Evolutionary conservation across 345 rosid species (phyloP).

Genomic region (Iberis pinnata): DNA sequence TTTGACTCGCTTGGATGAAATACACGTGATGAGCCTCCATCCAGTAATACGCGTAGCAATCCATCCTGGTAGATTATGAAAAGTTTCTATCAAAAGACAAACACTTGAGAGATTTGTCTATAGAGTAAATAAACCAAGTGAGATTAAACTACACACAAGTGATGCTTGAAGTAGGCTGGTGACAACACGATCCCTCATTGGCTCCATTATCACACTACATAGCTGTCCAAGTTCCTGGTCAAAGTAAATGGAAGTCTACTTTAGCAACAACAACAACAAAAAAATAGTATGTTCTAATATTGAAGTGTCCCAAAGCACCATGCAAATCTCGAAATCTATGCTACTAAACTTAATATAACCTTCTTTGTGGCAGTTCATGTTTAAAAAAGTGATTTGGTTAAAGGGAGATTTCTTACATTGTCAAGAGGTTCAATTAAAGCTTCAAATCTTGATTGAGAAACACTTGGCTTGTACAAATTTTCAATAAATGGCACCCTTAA

Average conservation of each 20-base stretch:
- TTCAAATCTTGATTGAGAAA: conserved; percentile 74
- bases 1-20: conserved; percentile 66
- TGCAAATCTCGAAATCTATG: too few relatives aligned
- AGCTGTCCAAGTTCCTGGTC: conserved; percentile 79
- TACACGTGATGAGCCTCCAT: conserved; percentile 75
- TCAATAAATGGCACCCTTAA: conserved; percentile 80
- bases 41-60: conserved; percentile 71
- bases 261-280: conserved; percentile 20
- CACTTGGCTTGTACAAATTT: conserved; percentile 69
- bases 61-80: conserved; percentile 57
- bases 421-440: conserved; percentile 77
- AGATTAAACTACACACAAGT: conserved; percentile 47
- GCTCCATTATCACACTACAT: conserved; percentile 73
- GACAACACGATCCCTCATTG: conserved; percentile 84
- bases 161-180: conserved; percentile 96
- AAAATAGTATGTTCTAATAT: neutral
- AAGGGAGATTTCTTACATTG: conserved; percentile 39
- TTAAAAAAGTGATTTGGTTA: neutral
- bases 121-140: neutral
- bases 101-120: conserved; percentile 12
- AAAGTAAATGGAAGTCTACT: conserved; percentile 8
- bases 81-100: conserved; percentile 1
- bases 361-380: neutral
- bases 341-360: conserved; percentile 10
- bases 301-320: too few relatives aligned